Evolutionary conservation across 2,329 filamentous ascomycete species (phyloP).

Genomic region (Tolypocladium album): DNA sequence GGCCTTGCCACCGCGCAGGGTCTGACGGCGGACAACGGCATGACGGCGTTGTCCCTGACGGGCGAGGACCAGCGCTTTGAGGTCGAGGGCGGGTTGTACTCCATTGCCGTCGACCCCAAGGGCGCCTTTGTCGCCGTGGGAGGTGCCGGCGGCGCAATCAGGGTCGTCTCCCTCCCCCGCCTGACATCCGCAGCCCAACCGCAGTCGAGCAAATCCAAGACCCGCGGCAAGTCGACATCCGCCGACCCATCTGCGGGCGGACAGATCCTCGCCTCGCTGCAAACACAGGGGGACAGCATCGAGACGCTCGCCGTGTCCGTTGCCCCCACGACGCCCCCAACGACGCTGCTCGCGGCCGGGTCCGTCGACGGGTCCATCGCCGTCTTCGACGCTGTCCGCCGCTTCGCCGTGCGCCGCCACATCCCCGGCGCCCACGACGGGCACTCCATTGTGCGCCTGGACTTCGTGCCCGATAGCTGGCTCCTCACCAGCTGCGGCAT

Average conservation of each 20-base stretch:
- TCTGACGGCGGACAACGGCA: slow-evolving; percentile 39
- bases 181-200: slow-evolving; percentile 25
- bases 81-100: slow-evolving; percentile 85
- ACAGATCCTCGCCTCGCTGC: slow-evolving; percentile 68
- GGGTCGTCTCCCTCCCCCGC: slow-evolving; percentile 74
- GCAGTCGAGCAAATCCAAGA: not conserved
- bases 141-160: slow-evolving; percentile 77
- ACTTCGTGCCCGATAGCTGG: slow-evolving; percentile 63
- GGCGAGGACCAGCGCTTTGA: slow-evolving; percentile 79
- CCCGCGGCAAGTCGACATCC: not conserved
- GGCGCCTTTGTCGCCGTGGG: slow-evolving; percentile 76
- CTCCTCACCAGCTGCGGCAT: slow-evolving; percentile 80
- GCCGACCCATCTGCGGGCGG: slow-evolving; percentile 32
- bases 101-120: slow-evolving; percentile 70
- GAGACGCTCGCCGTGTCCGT: slow-evolving; percentile 60
- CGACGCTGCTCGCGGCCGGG: slow-evolving; percentile 49
- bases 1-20: slow-evolving; percentile 56
- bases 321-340: slow-evolving; percentile 29
- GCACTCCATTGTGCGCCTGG: slow-evolving; percentile 85
- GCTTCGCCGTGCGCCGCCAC: slow-evolving; percentile 76
- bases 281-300: slow-evolving; percentile 65
- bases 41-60: slow-evolving; percentile 67
- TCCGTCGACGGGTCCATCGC: slow-evolving; percentile 70
- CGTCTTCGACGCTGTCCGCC: slow-evolving; percentile 76
- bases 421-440: slow-evolving; percentile 77